phyloP scores from a whole-genome alignment of 2,329 filamentous ascomycete genomes.

The Fusarium illudens region DNA sequence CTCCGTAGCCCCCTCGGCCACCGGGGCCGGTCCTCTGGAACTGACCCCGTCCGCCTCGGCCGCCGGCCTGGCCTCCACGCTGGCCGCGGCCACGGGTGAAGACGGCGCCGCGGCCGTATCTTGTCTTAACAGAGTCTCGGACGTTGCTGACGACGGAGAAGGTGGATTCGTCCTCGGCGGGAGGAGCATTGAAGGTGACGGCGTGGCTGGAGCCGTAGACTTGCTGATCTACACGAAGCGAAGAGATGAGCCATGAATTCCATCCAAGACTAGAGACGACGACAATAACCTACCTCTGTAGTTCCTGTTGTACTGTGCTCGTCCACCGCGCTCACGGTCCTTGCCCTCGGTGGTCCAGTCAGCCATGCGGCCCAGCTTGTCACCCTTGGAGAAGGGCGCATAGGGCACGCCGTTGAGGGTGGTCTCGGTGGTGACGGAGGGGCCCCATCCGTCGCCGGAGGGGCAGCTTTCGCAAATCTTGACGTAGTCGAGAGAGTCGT shows the following conservation, averaged over 20 bases:
- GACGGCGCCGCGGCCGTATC: slow-evolving; percentile 89
- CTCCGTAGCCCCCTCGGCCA: slow-evolving; percentile 69
- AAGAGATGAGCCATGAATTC: slow-evolving; percentile 18
- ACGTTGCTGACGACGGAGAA: slow-evolving; percentile 99
- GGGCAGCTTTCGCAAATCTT: slow-evolving; percentile 77
- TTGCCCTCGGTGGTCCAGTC: slow-evolving; percentile 97
- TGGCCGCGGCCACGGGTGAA: slow-evolving; percentile 90
- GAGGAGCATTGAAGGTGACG: slow-evolving; percentile 87
- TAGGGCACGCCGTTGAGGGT: slow-evolving; percentile 95
- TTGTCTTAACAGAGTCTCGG: slow-evolving; percentile 82
- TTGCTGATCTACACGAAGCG: slow-evolving; percentile 77
- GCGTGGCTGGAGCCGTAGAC: slow-evolving; percentile 92
- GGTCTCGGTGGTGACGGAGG: slow-evolving; percentile 81
- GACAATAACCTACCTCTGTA: slow-evolving; percentile 75
- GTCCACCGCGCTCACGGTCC: slow-evolving; percentile 78
- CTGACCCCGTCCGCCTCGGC: slow-evolving; percentile 66
- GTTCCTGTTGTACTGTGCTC: slow-evolving; percentile 90
- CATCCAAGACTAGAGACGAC: not conserved
- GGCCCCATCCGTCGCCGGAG: slow-evolving; percentile 86
- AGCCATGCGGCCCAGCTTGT: slow-evolving; percentile 98
- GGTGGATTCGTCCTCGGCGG: slow-evolving; percentile 92
- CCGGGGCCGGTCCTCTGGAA: slow-evolving; percentile 78
- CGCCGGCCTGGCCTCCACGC: slow-evolving; percentile 70
- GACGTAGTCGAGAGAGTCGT: slow-evolving; percentile 64
- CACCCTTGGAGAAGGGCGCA: slow-evolving; percentile 97